A percentile compares a stretch with the other conserved stretches of the same genome.
These are phyloP conservation scores for Lecanicillium sp. DNA, from an alignment of 2,329 filamentous ascomycete species.

Conservation along the genomic window DNA sequence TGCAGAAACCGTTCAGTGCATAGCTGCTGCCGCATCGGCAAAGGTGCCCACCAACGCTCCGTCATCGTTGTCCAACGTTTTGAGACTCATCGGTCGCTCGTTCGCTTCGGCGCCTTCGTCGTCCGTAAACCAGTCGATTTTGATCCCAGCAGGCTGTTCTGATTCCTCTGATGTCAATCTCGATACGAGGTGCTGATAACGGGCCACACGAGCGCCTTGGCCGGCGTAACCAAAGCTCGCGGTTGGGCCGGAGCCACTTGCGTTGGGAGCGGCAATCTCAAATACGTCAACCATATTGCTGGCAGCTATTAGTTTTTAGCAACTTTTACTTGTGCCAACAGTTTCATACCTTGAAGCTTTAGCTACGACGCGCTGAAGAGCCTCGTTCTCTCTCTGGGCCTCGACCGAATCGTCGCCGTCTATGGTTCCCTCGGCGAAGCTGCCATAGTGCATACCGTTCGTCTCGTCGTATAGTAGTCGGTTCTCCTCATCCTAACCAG, in stretches of 20 bases:
- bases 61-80: conserved; percentile 24
- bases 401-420: conserved; percentile 53
- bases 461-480: conserved; percentile 55
- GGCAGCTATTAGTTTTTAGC: background rate
- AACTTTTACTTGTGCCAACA: background rate
- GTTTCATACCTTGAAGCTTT: conserved; percentile 53
- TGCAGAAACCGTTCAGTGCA: conserved; percentile 27
- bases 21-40: conserved; percentile 49
- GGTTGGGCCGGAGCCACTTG: conserved; percentile 18
- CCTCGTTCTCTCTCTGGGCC: conserved; percentile 56
- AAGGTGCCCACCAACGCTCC: conserved; percentile 51
- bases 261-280: conserved; percentile 46
- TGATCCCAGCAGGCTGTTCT: conserved; percentile 30
- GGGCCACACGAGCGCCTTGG: conserved; percentile 47
- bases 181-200: conserved; percentile 55
- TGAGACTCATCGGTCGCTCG: conserved; percentile 24
- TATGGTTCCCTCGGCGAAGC: conserved; percentile 50
- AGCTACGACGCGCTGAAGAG: conserved; percentile 55
- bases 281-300: conserved; percentile 64
- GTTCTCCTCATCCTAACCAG: conserved; percentile 48
- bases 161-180: conserved; percentile 44
- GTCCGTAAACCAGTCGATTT: conserved; percentile 49
- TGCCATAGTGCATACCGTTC: conserved; percentile 52
- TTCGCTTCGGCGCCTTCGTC: conserved; percentile 41
- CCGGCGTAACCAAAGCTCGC: conserved; percentile 40